Base-by-base conservation (phyloP, 768 basidiomycete genomes). In the Paxillus ammoniavirescens region DNA sequence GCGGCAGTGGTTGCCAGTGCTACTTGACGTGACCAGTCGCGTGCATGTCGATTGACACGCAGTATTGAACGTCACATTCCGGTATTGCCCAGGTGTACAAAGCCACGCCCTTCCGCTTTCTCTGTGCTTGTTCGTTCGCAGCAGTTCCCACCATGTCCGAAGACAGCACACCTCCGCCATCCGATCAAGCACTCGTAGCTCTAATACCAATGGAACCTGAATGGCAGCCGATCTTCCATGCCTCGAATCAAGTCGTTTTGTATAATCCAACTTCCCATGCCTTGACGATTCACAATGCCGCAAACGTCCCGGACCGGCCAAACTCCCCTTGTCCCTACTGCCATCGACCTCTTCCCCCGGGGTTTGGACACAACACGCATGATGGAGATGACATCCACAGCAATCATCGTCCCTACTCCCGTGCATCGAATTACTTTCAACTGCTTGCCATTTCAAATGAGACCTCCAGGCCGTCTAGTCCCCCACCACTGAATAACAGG, bases 231-330 rank as follows among this genome's bases (percentile, higher is more conserved):
- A 91, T 93, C 55, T 75, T 92, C 15, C 90, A 91, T 43, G 79
- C 80, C n/a, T 86, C 88, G 0, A 89, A 91, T 68, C 90, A 93
- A 62, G 85, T 93, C 35, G 92, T 94, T 14, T 77, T 93, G 8
- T 94, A 93, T 73, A 91, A 94, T 65, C 85, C 92, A 0, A 85
- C 81, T 2, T 91, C 87, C 1, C 91, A 93, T 64, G 91, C 91
- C 2, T 73, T 94, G 18, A 81, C 91, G 15, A 86, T 91, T 53
- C 76, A 75, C 47, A 57, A 58, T 42, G 71, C 72, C 31, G 64
- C 74, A 36, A 53, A 46, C 50, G 40, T 61, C 18, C 51, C 74
- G 30, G 56, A 67, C 48, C 50, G 62, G 41, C 46, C 64, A 40
- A 55, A 38, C 42, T 63, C 71, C 30, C 61, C 66, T 4, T 93